Conservation (phyloP, 2,329 filamentous ascomycete species). For the Fusarium sp. region DNA sequence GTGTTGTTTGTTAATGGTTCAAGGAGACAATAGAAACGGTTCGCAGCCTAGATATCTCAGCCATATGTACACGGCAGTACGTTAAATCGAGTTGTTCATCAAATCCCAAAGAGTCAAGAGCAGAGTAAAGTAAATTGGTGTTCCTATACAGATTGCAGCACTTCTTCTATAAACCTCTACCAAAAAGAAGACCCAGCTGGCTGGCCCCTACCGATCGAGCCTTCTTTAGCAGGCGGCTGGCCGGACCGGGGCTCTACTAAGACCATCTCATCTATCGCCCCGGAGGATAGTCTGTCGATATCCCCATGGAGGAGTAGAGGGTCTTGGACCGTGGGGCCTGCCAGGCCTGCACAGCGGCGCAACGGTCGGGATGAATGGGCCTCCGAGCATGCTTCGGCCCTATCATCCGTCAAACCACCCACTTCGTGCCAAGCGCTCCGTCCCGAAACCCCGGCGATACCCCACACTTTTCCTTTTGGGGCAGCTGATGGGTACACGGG, state of each 20-base stretch:
- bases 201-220: slow-evolving; percentile 20
- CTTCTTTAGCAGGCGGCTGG: slow-evolving; percentile 39
- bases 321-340: slow-evolving; percentile 13
- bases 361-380: slow-evolving; percentile 40
- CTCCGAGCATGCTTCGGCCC: slow-evolving; percentile 46
- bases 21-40: slow-evolving; percentile 6
- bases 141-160: slow-evolving; percentile 28
- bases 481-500: slow-evolving; percentile 41
- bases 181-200: slow-evolving; percentile 13
- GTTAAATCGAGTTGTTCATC: slow-evolving; percentile 6
- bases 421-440: slow-evolving; percentile 40
- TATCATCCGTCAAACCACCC: slow-evolving; percentile 46
- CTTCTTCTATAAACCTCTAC: slow-evolving; percentile 38
- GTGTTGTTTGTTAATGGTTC: slow-evolving; percentile 24
- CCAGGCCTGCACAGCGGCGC: slow-evolving; percentile 23
- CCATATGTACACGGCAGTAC: slow-evolving; percentile 30
- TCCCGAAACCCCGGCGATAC: slow-evolving; percentile 49
- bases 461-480: slow-evolving; percentile 42
- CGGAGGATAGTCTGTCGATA: slow-evolving; percentile 33
- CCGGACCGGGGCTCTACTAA: slow-evolving; percentile 45
- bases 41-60: slow-evolving; percentile 6
- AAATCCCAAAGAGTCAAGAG: slow-evolving; percentile 17
- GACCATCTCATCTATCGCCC: slow-evolving; percentile 28
- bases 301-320: slow-evolving; percentile 27
- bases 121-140: slow-evolving; percentile 11